phyloP scores from a whole-genome alignment of 2,329 filamentous ascomycete species.

The Hymenoscyphus fructigenus region DNA sequence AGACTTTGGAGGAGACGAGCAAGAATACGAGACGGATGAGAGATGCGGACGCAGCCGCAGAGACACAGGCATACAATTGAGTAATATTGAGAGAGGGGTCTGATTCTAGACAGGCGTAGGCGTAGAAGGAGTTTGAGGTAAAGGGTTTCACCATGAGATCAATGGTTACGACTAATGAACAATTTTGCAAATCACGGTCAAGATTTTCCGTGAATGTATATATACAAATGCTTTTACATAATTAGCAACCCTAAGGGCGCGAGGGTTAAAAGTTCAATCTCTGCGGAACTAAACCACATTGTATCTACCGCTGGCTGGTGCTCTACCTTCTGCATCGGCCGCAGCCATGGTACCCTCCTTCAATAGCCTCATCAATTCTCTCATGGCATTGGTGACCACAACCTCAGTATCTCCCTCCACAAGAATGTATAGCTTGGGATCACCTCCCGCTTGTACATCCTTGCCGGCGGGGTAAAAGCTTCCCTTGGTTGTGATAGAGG shows the following conservation, averaged over 20 bases:
- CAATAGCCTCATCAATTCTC: constrained; percentile 81
- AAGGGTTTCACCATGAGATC: not conserved
- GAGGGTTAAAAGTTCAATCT: not conserved
- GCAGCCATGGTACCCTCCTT: constrained; percentile 89
- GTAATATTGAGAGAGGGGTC: not conserved
- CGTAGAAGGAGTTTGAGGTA: not conserved
- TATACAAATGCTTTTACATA: constrained; percentile 4
- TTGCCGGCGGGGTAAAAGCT: constrained; percentile 84
- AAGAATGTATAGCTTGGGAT: constrained; percentile 95
- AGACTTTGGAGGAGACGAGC: constrained; percentile 68
- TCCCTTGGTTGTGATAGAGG: constrained; percentile 96
- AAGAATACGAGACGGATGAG: constrained; percentile 58
- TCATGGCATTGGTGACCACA: constrained; percentile 85
- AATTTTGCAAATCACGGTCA: not conserved
- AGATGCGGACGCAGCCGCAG: constrained; percentile 63
- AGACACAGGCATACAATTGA: constrained; percentile 59
- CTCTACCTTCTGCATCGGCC: constrained; percentile 79
- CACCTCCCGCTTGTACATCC: constrained; percentile 69
- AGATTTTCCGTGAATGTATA: not conserved
- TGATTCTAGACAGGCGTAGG: not conserved
- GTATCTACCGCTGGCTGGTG: constrained; percentile 78
- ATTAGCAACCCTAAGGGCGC: not conserved
- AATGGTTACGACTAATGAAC: not conserved
- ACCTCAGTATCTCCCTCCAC: constrained; percentile 97
- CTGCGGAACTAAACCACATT: constrained; percentile 65